These are phyloP conservation scores for Plenodomus tracheiphilus DNA, from an alignment of 2,329 filamentous ascomycete genomes.

Conservation along the genomic window DNA sequence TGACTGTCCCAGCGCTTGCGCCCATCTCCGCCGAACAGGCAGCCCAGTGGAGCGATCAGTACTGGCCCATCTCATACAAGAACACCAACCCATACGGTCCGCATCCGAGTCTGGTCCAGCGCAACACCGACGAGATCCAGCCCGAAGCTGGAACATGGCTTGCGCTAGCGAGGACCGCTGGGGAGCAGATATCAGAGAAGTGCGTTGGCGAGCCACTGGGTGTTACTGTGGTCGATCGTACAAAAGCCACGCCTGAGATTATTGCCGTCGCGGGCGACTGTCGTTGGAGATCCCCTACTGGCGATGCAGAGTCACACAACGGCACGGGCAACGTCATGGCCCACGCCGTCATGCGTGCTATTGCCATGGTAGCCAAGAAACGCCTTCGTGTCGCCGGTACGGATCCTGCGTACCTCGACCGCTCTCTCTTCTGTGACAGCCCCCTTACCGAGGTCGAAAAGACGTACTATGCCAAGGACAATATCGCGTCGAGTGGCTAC, in stretches of 20 bases:
- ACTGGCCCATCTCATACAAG: conserved; percentile 84
- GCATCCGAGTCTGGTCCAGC: conserved; percentile 73
- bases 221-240: conserved; percentile 71
- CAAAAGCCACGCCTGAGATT: conserved; percentile 53
- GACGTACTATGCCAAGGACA: conserved; percentile 60
- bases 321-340: conserved; percentile 73
- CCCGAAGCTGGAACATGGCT: conserved; percentile 68
- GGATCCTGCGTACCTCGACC: conserved; percentile 29
- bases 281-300: conserved; percentile 60
- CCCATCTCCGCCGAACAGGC: conserved; percentile 78
- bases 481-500: conserved; percentile 78
- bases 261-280: conserved; percentile 78
- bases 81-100: conserved; percentile 87
- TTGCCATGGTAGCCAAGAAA: conserved; percentile 76
- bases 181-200: conserved; percentile 58
- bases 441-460: conserved; percentile 71
- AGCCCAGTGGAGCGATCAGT: conserved; percentile 71
- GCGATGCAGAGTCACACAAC: conserved; percentile 22
- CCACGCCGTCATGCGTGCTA: conserved; percentile 76
- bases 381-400: conserved; percentile 46
- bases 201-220: conserved; percentile 72
- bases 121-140: conserved; percentile 70
- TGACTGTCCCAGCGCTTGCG: conserved; percentile 71
- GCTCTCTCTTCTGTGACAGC: conserved; percentile 64
- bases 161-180: conserved; percentile 67